Percentiles rank a stretch among this genome's conserved stretches.
Evolutionary conservation across 352 stramenopile species (phyloP).

Genomic region (Phytopythium aichiense): DNA sequence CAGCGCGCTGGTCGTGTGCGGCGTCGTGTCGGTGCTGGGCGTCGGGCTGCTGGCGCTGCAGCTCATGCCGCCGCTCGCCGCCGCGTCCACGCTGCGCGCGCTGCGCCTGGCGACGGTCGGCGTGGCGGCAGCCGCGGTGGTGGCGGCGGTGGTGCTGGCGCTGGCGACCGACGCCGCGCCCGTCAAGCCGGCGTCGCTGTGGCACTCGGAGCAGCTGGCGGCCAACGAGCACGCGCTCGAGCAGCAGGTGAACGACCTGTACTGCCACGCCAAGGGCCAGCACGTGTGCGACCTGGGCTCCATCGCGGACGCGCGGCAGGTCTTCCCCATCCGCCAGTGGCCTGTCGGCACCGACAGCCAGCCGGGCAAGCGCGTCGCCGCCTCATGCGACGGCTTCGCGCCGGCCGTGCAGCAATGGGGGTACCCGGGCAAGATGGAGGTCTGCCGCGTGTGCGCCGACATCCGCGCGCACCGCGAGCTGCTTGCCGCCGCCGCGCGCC

Average conservation of each 20-base stretch:
- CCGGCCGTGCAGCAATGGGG: constrained; percentile 37
- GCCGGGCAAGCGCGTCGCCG: constrained; percentile 24
- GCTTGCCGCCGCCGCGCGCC: background rate
- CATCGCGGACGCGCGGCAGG: constrained; percentile 29
- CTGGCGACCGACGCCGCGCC: constrained; percentile 18
- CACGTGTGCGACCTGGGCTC: constrained; percentile 34
- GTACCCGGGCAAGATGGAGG: constrained; percentile 48
- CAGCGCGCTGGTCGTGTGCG: constrained; percentile 18
- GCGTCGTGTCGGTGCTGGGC: constrained; percentile 12
- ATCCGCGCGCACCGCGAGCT: constrained; percentile 18
- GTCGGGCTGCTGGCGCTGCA: constrained; percentile 20
- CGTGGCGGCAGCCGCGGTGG: constrained; percentile 8
- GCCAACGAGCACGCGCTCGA: constrained; percentile 29
- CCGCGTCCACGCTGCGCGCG: constrained; percentile 3
- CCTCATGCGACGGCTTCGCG: constrained; percentile 36
- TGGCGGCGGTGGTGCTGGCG: constrained; percentile 11
- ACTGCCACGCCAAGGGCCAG: constrained; percentile 39
- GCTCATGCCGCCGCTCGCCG: constrained; percentile 15
- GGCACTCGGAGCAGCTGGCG: constrained; percentile 19
- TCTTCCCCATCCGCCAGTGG: constrained; percentile 39
- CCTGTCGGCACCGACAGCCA: constrained; percentile 29
- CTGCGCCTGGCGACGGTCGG: constrained; percentile 12
- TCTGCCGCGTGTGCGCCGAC: constrained; percentile 35
- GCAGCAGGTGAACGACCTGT: constrained; percentile 37
- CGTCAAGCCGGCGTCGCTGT: constrained; percentile 16